These are phyloP conservation scores for Mollisia scopiformis DNA, from an alignment of 2,329 filamentous ascomycete species.

Conservation along the genomic window DNA sequence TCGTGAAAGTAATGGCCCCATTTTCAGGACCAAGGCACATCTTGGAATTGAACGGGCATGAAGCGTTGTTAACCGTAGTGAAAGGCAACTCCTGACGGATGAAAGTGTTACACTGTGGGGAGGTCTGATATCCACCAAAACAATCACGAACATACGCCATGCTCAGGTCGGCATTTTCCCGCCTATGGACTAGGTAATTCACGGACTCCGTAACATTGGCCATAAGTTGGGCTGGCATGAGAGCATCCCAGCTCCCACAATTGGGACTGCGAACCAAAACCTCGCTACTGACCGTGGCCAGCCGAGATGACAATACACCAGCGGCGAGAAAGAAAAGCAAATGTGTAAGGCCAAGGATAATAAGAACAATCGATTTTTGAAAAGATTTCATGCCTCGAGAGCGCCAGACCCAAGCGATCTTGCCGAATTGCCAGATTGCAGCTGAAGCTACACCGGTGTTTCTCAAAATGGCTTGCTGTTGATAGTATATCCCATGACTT, in stretches of 20 bases:
- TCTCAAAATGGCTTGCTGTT: background rate
- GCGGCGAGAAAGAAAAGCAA: background rate
- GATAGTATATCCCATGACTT: background rate
- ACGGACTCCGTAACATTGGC: background rate
- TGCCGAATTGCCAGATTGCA: background rate
- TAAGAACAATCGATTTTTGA: background rate
- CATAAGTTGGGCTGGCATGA: too few species aligned
- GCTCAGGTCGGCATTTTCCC: background rate
- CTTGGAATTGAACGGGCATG: background rate
- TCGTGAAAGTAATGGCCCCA: background rate
- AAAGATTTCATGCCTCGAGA: background rate
- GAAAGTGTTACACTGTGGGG: background rate
- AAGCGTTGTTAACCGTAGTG: background rate
- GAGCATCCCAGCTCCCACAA: background rate
- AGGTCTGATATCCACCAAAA: background rate
- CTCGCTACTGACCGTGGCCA: background rate
- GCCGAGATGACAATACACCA: background rate
- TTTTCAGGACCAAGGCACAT: background rate
- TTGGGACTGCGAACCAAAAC: background rate
- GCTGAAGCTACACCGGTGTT: background rate
- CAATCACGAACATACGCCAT: background rate
- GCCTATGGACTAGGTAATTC: background rate
- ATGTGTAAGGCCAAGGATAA: background rate
- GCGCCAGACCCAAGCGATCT: background rate
- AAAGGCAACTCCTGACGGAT: background rate